Evolutionary conservation across 768 basidiomycete genomes (phyloP).

Genomic region (Tephrocybe rancida): DNA sequence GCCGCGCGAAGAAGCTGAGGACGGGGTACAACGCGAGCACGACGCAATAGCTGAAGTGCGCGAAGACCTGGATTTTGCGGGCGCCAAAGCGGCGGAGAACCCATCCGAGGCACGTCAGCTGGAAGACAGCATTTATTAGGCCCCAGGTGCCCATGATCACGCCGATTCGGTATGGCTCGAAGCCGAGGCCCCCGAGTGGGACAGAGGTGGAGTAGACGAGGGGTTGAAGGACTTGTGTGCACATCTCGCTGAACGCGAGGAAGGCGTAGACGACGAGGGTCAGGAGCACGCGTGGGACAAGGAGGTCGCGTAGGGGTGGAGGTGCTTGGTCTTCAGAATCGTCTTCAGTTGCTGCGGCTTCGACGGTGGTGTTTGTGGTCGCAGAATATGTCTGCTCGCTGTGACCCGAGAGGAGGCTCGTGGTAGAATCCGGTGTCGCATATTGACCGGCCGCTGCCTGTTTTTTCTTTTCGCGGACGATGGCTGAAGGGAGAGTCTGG

Average conservation of each 20-base stretch:
- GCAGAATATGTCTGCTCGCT: slow-evolving; percentile 12
- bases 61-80: slow-evolving; percentile 46
- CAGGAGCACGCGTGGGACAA: slow-evolving; percentile 32
- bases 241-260: slow-evolving; percentile 41
- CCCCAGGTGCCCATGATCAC: slow-evolving; percentile 55
- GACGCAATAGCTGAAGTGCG: slow-evolving; percentile 28
- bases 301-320: slow-evolving; percentile 23
- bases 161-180: slow-evolving; percentile 65
- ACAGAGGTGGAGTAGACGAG: slow-evolving; percentile 60
- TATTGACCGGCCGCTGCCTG: not conserved
- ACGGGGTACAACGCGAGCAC: slow-evolving; percentile 35
- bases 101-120: slow-evolving; percentile 52
- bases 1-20: slow-evolving; percentile 32
- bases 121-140: slow-evolving; percentile 53
- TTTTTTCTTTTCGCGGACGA: slow-evolving; percentile 13
- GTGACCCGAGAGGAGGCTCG: slow-evolving; percentile 8
- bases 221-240: slow-evolving; percentile 36
- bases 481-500: slow-evolving; percentile 35
- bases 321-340: slow-evolving; percentile 5
- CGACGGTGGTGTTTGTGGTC: slow-evolving; percentile 1
- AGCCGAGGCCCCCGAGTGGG: slow-evolving; percentile 64
- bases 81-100: slow-evolving; percentile 57
- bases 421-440: slow-evolving; percentile 17
- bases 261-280: slow-evolving; percentile 33
- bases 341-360: slow-evolving; percentile 7